Evolutionary conservation across 176 grass and related monocot genomes (phyloP).

Genomic region (Puccinellia tenuiflora): DNA sequence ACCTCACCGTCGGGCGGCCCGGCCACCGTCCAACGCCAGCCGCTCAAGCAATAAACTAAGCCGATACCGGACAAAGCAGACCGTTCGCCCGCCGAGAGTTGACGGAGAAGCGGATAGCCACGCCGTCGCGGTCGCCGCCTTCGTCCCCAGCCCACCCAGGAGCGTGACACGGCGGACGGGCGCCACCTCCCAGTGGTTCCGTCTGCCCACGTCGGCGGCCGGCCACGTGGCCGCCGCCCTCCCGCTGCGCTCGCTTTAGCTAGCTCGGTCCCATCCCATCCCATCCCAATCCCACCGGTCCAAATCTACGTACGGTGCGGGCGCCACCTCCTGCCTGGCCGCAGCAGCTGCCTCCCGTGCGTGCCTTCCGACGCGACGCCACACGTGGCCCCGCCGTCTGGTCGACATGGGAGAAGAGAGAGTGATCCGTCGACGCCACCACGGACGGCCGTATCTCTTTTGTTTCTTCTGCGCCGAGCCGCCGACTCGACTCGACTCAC

Average conservation of each 20-base stretch:
- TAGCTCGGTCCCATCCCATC: no score
- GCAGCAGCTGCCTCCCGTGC: background rate
- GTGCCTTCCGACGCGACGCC: background rate
- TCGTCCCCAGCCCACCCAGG: background rate
- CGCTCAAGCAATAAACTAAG: slow-evolving; percentile 2
- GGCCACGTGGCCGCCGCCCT: slow-evolving; percentile 29
- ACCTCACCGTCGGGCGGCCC: background rate
- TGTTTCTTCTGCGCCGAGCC: no score
- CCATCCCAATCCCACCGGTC: no score
- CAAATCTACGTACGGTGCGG: no score
- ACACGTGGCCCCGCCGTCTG: background rate
- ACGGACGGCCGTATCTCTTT: no score
- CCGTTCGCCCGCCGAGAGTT: background rate
- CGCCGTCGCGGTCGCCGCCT: slow-evolving; percentile 28
- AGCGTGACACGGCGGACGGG: background rate
- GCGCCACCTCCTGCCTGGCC: no score
- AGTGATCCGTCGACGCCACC: no score
- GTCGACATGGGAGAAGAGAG: background rate
- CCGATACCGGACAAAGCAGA: background rate
- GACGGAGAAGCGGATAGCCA: slow-evolving; percentile 12
- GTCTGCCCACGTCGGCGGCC: slow-evolving; percentile 1
- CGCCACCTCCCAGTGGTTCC: no score
- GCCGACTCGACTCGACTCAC: no score
- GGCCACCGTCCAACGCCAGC: slow-evolving; percentile 28
- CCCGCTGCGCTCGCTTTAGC: no score